Evolutionary conservation across 371 early-diverging fungal genomes (phyloP), one percentile per base, ranked within the genome.

Genomic region (Nosema muscidifuracis): DNA sequence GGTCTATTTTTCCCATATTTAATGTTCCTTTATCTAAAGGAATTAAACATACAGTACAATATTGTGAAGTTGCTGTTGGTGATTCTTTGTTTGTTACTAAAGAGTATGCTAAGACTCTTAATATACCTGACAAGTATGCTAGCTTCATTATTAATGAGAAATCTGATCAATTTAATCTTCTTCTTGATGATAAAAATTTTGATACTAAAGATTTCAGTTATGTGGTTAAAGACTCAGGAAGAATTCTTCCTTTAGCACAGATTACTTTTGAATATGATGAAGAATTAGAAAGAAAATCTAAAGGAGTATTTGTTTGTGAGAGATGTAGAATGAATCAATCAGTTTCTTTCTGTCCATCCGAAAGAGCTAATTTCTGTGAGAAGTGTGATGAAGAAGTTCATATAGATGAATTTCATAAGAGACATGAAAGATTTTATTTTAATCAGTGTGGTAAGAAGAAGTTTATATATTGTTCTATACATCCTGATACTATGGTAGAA

Each of bases 41-140:
- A 0, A 74, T 60, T 13, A 69, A 67, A 15, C 84, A 83, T 57
- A 82, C 70, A 60, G 70, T 80, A 15, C 60, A 67, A 26, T 79
- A 77, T 50, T 81, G 84, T 68, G 78, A 80, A 30, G 77, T 81
- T 31, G 80, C 84, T 38, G 71, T 81, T 28, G 84, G 84, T 55
- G 69, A 72, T 0, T 57, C 80, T n/a, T 18, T 81, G 6, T 83
- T 71, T 71, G 77, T 78, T 22, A 64, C 65, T 24, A 58, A 68
- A 24, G 77, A 77, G 28, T 83, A 80, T 64, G 80, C 77, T 7
- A 64, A 69, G 50, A 64, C 79, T 33, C 74, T 68, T 30, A 65
- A 70, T 31, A 60, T 77, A 22, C 84, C 84, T 0, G 36, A 58
- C 13, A 77, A 72, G 1, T 80, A 63, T 69, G 79, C 80, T 57